Conservation (phyloP, 768 basidiomycete species). For the Hirschioporus abietinus region DNA sequence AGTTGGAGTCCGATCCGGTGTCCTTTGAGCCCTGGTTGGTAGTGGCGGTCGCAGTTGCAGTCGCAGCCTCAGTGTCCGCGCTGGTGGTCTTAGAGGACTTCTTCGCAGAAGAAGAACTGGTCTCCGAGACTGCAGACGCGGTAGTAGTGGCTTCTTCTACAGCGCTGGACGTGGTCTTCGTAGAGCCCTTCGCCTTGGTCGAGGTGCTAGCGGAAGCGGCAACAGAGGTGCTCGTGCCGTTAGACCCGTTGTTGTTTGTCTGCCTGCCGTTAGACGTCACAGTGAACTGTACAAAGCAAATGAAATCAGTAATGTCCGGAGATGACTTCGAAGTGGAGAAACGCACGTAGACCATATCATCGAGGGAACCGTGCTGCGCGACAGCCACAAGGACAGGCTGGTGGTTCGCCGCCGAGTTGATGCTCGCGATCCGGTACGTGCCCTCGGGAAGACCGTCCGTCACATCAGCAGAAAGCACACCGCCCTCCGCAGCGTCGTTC, state of each 20-base stretch:
- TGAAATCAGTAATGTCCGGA: neutral
- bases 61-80: neutral
- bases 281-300: neutral
- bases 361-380: conserved; percentile 36
- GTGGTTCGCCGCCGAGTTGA: conserved; percentile 44
- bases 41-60: neutral
- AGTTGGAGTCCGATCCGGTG: neutral
- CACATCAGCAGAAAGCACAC: conserved; percentile 42
- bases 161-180: neutral
- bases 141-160: neutral
- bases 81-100: neutral
- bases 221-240: neutral
- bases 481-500: conserved; percentile 39
- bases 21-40: neutral
- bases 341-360: conserved; percentile 34
- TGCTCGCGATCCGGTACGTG: conserved; percentile 38
- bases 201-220: neutral
- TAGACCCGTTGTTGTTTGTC: neutral
- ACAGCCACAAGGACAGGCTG: conserved; percentile 32
- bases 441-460: conserved; percentile 51
- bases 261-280: neutral
- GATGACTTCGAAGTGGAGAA: neutral
- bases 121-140: neutral
- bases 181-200: neutral
- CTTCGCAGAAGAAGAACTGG: neutral